These are phyloP conservation scores for Stagonosporopsis vannaccii DNA, from an alignment of 2,329 filamentous ascomycete genomes.

Conservation along the genomic window DNA sequence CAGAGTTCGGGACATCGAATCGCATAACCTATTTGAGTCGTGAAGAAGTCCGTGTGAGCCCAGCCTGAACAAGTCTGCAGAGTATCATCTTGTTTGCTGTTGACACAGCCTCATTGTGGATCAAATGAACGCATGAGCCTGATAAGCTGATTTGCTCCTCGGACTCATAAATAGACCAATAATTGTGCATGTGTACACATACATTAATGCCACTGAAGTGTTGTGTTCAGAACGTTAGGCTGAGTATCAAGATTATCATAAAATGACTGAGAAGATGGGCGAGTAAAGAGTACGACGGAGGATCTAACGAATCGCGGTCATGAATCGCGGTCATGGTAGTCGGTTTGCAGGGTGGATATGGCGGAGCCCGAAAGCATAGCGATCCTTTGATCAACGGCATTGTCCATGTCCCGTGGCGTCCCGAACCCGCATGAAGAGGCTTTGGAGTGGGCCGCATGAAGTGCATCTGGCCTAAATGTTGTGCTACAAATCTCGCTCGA, in stretches of 20 bases:
- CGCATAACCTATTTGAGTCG: too few species aligned
- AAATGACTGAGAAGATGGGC: background rate
- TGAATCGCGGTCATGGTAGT: background rate
- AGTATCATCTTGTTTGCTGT: background rate
- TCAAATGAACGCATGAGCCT: too few species aligned
- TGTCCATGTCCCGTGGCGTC: conserved; percentile 7
- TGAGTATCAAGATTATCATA: background rate
- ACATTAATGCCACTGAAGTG: background rate
- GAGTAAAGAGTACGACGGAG: background rate
- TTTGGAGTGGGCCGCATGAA: conserved; percentile 13
- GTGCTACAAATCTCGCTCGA: conserved; percentile 4
- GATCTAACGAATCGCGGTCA: too few species aligned
- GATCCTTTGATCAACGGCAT: conserved; percentile 12
- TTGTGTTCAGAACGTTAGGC: background rate
- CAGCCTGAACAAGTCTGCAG: too few species aligned
- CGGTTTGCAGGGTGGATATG: background rate
- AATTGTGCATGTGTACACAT: background rate
- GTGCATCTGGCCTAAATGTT: conserved; percentile 5
- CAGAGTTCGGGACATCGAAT: too few species aligned
- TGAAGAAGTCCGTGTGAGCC: too few species aligned
- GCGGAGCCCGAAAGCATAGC: conserved; percentile 1
- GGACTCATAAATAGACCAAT: too few species aligned
- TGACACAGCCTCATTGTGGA: background rate
- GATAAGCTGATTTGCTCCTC: too few species aligned
- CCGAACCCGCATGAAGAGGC: conserved; percentile 15